Evolutionary conservation across 768 basidiomycete species (phyloP).

Genomic region (Tricholomella constricta): DNA sequence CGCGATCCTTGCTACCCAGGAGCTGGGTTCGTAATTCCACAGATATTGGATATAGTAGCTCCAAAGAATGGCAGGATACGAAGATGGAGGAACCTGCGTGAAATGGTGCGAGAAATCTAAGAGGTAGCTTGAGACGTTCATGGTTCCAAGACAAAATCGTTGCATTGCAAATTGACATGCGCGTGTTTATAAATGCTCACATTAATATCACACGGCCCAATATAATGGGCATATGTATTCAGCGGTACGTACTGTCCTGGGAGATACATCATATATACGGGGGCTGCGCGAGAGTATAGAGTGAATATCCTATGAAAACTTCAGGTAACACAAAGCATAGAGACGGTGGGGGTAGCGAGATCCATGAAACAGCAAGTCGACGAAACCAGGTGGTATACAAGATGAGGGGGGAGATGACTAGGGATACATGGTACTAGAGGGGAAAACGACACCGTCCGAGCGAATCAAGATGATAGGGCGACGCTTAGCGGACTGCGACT

Average conservation of each 20-base stretch:
- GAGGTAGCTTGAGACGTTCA: conserved; percentile 37
- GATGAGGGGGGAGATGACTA: conserved; percentile 38
- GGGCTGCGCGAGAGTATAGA: conserved; percentile 3
- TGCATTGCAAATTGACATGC: background rate
- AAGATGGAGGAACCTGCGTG: conserved; percentile 29
- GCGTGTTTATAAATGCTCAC: background rate
- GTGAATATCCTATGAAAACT: conserved; percentile 18
- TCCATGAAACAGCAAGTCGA: conserved; percentile 26
- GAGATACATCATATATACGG: conserved; percentile 15
- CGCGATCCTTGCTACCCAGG: conserved; percentile 69
- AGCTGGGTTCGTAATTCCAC: conserved; percentile 62
- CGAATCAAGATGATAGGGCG: conserved; percentile 82
- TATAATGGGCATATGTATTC: conserved; percentile 1
- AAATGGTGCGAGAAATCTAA: conserved; percentile 30
- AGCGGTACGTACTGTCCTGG: conserved; percentile 9
- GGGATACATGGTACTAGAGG: conserved; percentile 79
- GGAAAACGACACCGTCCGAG: conserved; percentile 86
- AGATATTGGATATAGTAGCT: conserved; percentile 60
- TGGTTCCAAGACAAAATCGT: conserved; percentile 10
- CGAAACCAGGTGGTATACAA: conserved; percentile 22
- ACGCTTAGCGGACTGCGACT: conserved; percentile 64
- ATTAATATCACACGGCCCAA: background rate
- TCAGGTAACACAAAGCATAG: conserved; percentile 21
- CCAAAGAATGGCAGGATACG: conserved; percentile 54
- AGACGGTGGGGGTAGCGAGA: conserved; percentile 20